Evolutionary conservation across 495 filamentous ascomycete species (phyloP), one percentile per base, ranked within the genome.

Genomic region (Aspergillus taichungensis): DNA sequence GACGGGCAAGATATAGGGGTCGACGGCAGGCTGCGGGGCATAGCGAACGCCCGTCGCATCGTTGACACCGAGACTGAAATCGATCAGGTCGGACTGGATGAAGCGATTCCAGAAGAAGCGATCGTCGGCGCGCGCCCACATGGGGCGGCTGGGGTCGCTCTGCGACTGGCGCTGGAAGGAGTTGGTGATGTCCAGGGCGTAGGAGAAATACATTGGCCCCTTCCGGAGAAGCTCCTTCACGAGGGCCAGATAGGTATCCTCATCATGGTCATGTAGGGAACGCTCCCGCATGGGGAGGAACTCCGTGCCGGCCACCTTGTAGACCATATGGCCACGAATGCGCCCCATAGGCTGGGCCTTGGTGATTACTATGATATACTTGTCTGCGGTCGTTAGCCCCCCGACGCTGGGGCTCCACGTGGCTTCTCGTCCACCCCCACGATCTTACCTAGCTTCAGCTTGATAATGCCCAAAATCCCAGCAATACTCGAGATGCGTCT

Each of bases 41-140:
- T 78, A 75, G 39, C 79, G 78, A 30, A 71, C 58, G 13, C 64
- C 64, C 37, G 60, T 65, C 8, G 57, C 61, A 47, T 69, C 63
- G 39, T 62, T 52, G 34, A 55, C 62, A 13, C 73, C 73, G 30
- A 62, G 72, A 36, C 87, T 80, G 57, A 94, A 86, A 62, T 94
- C 78, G 49, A 98, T 96, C 37, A 98, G 65, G 51, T 97, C 91
- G 3, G 84, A 82, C 62, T 90, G 86, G 38, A 97, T 71, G 57
- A 95, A 94, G 42, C 82, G 80, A 62, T 98, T 98, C 91, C 91
- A 98, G 73, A 95, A 98, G 71, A 98, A 97, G 42, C 92, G 83
- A 54, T 98, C 90, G 65, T 98, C 92, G 42, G 94, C 86, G 47
- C 88, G 71, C 65, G 85, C 80, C 92, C 92, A 98, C 43, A 97